Conservation (phyloP, 202 grass and related monocot species). For the Hordeum pubiflorum region DNA sequence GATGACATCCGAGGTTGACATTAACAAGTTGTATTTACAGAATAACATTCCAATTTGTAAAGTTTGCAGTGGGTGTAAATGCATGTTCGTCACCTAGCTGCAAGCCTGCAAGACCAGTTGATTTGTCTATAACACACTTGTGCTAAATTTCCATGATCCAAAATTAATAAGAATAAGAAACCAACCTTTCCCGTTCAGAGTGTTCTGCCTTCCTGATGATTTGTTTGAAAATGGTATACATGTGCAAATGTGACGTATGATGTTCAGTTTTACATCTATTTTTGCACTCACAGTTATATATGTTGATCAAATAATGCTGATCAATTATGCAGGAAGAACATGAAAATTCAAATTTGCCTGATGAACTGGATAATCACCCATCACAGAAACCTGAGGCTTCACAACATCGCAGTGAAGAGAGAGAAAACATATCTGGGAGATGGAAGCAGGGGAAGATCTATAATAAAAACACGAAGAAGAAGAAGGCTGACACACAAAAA, state of each 20-base stretch:
- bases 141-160: too few relatives aligned
- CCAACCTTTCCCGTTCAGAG: too few relatives aligned
- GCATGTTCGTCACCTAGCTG: background rate
- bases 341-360: conserved; percentile 7
- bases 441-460: conserved; percentile 19
- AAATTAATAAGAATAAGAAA: too few relatives aligned
- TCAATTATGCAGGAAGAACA: conserved; percentile 23
- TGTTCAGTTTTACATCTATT: too few relatives aligned
- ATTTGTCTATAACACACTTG: too few relatives aligned
- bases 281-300: background rate
- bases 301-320: background rate
- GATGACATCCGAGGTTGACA: background rate
- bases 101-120: background rate
- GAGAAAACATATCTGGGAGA: conserved; percentile 10
- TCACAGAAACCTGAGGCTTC: conserved; percentile 23
- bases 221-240: too few relatives aligned
- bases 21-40: background rate
- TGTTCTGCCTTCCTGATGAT: too few relatives aligned
- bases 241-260: too few relatives aligned
- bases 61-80: background rate
- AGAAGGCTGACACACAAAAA: conserved; percentile 21
- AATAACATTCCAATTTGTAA: background rate
- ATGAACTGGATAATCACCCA: conserved; percentile 16
- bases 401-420: background rate
- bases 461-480: background rate